Evolutionary conservation across 2,329 filamentous ascomycete species (phyloP).

Genomic region (Thermochaetoides dissita): DNA sequence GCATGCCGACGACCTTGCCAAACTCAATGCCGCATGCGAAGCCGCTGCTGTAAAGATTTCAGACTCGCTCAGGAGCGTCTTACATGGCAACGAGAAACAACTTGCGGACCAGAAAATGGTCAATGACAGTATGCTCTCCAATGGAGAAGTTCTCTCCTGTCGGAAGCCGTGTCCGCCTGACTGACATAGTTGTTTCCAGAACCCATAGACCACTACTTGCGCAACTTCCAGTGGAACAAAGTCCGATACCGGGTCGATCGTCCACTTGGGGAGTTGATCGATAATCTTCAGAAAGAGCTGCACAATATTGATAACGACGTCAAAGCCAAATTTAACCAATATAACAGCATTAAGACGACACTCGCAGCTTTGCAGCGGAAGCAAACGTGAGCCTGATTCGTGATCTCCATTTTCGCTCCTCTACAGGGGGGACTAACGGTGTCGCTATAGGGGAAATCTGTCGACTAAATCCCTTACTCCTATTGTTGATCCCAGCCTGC

Average conservation of each 20-base stretch:
- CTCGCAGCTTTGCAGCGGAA: conserved; percentile 69
- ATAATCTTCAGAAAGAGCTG: conserved; percentile 84
- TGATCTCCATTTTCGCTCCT: not conserved
- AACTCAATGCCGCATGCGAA: conserved; percentile 70
- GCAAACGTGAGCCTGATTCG: conserved; percentile 52
- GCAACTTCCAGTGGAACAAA: conserved; percentile 89
- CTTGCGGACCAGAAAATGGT: conserved; percentile 79
- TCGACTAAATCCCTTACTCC: conserved; percentile 86
- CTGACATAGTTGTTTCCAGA: conserved; percentile 37
- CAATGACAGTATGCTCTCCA: conserved; percentile 61
- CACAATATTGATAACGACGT: conserved; percentile 90
- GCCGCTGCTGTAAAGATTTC: conserved; percentile 75
- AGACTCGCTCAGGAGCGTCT: conserved; percentile 68
- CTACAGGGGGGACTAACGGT: conserved; percentile 2
- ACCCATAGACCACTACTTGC: conserved; percentile 87
- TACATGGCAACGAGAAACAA: conserved; percentile 74
- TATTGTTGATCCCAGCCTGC: conserved; percentile 64
- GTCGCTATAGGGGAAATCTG: conserved; percentile 60
- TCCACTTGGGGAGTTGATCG: conserved; percentile 72
- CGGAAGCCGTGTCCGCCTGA: too few relatives aligned
- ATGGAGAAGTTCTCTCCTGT: too few relatives aligned
- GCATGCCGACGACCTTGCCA: conserved; percentile 87
- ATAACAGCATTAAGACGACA: conserved; percentile 79
- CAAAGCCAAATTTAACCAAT: conserved; percentile 86
- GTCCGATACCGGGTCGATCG: conserved; percentile 93